Evolutionary conservation across 495 filamentous ascomycete genomes (phyloP), one percentile per base, ranked within the genome.

Genomic region (Clavariopsis aquatica): DNA sequence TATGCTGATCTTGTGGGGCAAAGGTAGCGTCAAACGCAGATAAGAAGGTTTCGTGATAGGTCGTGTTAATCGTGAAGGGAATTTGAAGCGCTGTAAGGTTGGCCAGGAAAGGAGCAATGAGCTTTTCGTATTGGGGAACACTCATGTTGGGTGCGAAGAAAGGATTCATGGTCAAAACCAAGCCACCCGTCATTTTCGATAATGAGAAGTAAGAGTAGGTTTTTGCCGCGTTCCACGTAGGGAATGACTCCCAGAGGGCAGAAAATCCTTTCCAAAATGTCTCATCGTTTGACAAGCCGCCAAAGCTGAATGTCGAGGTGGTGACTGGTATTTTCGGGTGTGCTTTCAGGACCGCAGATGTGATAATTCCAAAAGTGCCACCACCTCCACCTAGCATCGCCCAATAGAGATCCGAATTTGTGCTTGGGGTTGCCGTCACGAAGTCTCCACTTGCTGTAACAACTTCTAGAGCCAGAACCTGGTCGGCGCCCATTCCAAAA

Each of bases 301-400:
- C 51, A 46, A 55, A 56, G 12, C n/a, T 26, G 52, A 66, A 61
- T 2, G 1, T 61, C 12, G 56, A 41, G 19, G 10, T 8, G 6
- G 34, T 49, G 9, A 66, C 57, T 1, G n/a, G 22, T 2, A 55
- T 52, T 10, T 66, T 61, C 15, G 49, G 47, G 41, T 55, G 57
- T 9, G 43, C 55, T 28, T 47, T 29, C 10, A 62, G 26, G 0
- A 55, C 51, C 0, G 38, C 49, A 2, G 52, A 61, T 4, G 52
- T 46, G 2, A 69, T 47, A 2, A 64, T 57, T 2, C 60, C 60
- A 45, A 27, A 68, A 1, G 60, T 68, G 12, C 54, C 34, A 1
- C 60, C 60, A 20, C 65, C 65, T n/a, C 65, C 65, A 12, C 65
- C 65, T 12, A 52, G 51, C 8, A 68, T 52, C 1, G 65, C 60